phyloP scores from a whole-genome alignment of 371 early-diverging fungal species.

The Entomophthora muscae region DNA sequence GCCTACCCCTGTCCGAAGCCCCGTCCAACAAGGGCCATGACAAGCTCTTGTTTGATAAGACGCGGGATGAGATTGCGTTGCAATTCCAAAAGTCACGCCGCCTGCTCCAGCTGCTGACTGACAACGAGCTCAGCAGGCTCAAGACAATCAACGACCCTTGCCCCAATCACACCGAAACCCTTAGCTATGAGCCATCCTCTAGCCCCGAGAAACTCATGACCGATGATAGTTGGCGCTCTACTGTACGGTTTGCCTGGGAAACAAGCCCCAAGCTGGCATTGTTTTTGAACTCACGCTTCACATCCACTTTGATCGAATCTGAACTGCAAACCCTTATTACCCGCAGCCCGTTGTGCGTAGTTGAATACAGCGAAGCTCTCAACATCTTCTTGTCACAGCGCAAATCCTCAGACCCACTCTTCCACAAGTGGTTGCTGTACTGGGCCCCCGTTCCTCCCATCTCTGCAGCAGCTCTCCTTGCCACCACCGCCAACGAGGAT shows the following conservation, averaged over 20 bases:
- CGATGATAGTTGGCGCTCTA: conserved; percentile 53
- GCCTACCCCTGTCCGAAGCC: neutral
- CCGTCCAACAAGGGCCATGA: neutral
- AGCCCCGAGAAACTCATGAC: conserved; percentile 25
- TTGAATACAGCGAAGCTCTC: conserved; percentile 55
- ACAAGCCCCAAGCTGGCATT: conserved; percentile 60
- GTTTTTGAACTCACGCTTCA: conserved; percentile 54
- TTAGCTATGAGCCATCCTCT: conserved; percentile 22
- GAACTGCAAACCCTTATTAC: conserved; percentile 48
- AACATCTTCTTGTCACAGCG: neutral
- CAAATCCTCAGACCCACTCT: neutral
- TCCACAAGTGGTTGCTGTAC: conserved; percentile 46
- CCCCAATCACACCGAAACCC: conserved; percentile 22
- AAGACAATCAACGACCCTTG: conserved; percentile 67
- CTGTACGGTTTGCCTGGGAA: conserved; percentile 65
- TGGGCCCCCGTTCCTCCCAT: conserved; percentile 91
- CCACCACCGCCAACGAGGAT: conserved; percentile 42
- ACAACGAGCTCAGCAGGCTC: conserved; percentile 68
- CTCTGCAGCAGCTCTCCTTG: conserved; percentile 61
- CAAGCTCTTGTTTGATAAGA: neutral
- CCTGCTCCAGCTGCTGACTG: conserved; percentile 60
- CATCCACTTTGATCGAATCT: conserved; percentile 35
- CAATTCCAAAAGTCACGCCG: conserved; percentile 22
- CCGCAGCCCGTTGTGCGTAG: conserved; percentile 42
- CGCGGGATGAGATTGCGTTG: conserved; percentile 13